Base-by-base conservation (phyloP, 306 rosid genomes). In the Prunus mira region DNA sequence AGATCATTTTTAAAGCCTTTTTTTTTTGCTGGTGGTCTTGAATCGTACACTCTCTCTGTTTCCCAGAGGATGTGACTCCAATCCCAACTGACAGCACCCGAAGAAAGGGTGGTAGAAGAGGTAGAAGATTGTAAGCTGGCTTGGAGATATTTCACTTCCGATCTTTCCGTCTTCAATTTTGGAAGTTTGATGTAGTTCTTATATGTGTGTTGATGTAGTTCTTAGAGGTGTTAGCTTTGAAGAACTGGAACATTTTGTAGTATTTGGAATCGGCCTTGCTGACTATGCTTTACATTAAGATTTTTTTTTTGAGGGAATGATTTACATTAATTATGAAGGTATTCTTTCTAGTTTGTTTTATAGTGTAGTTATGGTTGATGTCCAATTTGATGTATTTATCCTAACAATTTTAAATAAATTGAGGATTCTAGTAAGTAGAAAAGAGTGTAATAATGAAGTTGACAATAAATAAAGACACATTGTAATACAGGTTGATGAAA, bases 91-190 rank as follows among this genome's bases (percentile, higher is more conserved):
- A 89, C 22, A 87, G 90, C 87, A 91, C 96, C 50, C 88, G 93
- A 41, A 79, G 96, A 83, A 91, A 89, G 93, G 91, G 96, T 81
- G 96, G 96, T 19, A 86, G 96, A 80, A 87, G 96, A 79, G 96
- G 93, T 25, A 85, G 93, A 80, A 84, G 92, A 85, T 88, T 91
- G 55, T 91, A 73, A 87, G 84, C 52, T 58, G 25, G n/a, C 60
- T 55, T 55, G 60, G 3, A 9, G 19, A 55, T 55, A 22, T 55
- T 55, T 19, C 25, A n/a, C n/a, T 9, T 19, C 60, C 25, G 4
- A 8, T n/a, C 12, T 3, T 7, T 54, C 19, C 22, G n/a, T 54
- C 25, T 7, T 55, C 24, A 55, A 55, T 55, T 55, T 55, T n/a
- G 3, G 60, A 19, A 13, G 12, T 1, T 10, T 19, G 60, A 55